A percentile compares a stretch with the other conserved stretches of the same genome.
phyloP scores from a whole-genome alignment of 805 yeast genomes.

The Wickerhamomyces ciferrii region DNA sequence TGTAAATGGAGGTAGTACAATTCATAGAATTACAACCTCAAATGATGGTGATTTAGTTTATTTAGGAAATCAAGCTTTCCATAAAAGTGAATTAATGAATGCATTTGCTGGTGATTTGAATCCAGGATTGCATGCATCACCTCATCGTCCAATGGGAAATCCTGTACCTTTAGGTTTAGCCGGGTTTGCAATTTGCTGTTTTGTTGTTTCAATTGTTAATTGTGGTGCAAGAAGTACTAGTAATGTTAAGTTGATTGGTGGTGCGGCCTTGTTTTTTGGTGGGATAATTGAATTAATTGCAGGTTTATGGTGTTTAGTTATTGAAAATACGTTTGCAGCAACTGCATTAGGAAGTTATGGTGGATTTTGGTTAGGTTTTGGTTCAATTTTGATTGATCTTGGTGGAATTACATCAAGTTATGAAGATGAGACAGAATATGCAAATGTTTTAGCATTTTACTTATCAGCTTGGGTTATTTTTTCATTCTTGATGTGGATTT shows the following conservation, averaged over 20 bases:
- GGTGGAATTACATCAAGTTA: conserved; percentile 51
- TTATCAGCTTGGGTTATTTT: conserved; percentile 61
- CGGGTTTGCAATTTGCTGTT: conserved; percentile 53
- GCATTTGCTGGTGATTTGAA: conserved; percentile 60
- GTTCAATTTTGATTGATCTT: conserved; percentile 53
- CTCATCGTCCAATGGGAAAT: conserved; percentile 54
- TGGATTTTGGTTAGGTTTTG: conserved; percentile 77
- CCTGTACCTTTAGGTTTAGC: conserved; percentile 75
- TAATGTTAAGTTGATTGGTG: conserved; percentile 55
- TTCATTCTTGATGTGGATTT: conserved; percentile 50
- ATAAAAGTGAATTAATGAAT: conserved; percentile 48
- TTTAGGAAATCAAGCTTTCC: conserved; percentile 36
- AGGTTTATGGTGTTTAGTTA: conserved; percentile 72
- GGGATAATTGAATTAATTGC: conserved; percentile 69
- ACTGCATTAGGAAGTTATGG: conserved; percentile 46
- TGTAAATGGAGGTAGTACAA: background rate
- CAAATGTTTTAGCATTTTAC: conserved; percentile 53
- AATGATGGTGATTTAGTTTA: conserved; percentile 31
- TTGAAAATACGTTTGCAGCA: conserved; percentile 74
- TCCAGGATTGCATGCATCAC: conserved; percentile 38
- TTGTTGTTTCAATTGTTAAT: conserved; percentile 59
- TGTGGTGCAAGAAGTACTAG: conserved; percentile 64
- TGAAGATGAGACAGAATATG: conserved; percentile 35
- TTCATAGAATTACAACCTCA: conserved; percentile 18
- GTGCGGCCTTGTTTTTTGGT: conserved; percentile 66